Base-by-base conservation (phyloP, 371 early-diverging fungal genomes). In the Actinomortierella ambigua region DNA sequence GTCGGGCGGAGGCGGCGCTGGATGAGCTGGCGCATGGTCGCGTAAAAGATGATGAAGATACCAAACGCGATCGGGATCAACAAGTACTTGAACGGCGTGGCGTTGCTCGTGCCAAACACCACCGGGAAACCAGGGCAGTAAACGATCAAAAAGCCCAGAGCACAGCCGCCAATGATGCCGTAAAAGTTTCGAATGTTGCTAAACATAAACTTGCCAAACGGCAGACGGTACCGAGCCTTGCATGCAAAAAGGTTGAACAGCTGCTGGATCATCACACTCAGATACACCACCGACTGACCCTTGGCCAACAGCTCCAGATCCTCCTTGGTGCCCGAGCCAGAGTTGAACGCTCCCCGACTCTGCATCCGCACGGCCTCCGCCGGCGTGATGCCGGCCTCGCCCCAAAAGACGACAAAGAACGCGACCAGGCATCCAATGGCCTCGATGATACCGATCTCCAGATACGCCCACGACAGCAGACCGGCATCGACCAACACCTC, bases 171-270 rank as follows among this genome's bases (percentile, higher is more conserved):
- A 48, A 81, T 20, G 39, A 94, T 70, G 44, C 91, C 88, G 57
- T 71, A 50, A 71, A 90, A 95, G 8, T 86, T 90, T 13, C 73
- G 70, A 39, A 66, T 62, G 86, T 97, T 97, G 41, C 85, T 77
- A 77, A 96, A 88, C 88, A 95, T 90, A 78, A 88, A 90, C 50
- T 63, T 67, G 23, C 95, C 93, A 63, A 88, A 90, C 29, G 96
- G 95, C 52, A 90, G 69, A 3, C 85, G 79, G 61, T 88, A 82
- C 13, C 88, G 80, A 40, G 89, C 85, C 83, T 98, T 98, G 82
- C 94, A 93, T 24, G 92, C 89, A 75, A 97, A 95, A 81, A 95
- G 70, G 80, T 97, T 98, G 85, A 93, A 96, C 68, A 89, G 82
- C 75, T 98, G 98, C 76, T 80, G 79, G 60, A 94, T 83, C 87